Evolutionary conservation across 2,329 filamentous ascomycete species (phyloP).

Genomic region (Xylariaceae sp.): DNA sequence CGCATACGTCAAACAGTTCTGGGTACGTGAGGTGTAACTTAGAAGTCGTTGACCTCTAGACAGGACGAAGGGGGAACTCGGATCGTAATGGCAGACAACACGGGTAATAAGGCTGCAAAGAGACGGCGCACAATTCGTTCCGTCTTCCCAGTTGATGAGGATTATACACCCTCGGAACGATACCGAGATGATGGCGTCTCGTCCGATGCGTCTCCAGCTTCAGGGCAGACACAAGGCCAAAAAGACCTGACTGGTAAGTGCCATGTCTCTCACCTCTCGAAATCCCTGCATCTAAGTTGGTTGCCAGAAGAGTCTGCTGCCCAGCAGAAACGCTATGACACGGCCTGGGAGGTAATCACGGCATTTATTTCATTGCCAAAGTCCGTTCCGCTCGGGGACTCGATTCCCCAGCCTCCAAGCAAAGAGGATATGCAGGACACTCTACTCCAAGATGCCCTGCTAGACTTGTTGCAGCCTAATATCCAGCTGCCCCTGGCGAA

Average conservation of each 20-base stretch:
- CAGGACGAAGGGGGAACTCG: neutral
- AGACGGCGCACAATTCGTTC: constrained; percentile 49
- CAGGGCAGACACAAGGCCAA: constrained; percentile 7
- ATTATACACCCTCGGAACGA: constrained; percentile 35
- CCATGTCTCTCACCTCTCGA: constrained; percentile 22
- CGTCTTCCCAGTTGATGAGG: constrained; percentile 47
- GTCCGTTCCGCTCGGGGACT: constrained; percentile 51
- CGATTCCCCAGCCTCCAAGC: constrained; percentile 45
- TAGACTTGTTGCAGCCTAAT: constrained; percentile 47
- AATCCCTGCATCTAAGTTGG: constrained; percentile 20
- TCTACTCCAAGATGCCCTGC: constrained; percentile 48
- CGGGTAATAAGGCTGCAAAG: constrained; percentile 40
- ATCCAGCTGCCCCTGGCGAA: constrained; percentile 43
- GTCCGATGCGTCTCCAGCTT: constrained; percentile 40
- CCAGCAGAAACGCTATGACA: constrained; percentile 55
- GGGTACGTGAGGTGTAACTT: neutral
- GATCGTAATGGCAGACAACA: constrained; percentile 32
- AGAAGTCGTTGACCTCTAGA: neutral
- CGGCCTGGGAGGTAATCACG: constrained; percentile 59
- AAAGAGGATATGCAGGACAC: constrained; percentile 36
- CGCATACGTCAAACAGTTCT: neutral
- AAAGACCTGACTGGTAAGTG: constrained; percentile 18
- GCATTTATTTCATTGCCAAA: constrained; percentile 51
- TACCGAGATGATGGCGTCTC: constrained; percentile 40
- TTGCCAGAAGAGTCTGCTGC: constrained; percentile 31